Conservation (phyloP, 2,329 filamentous ascomycete species). For the Colletotrichum coccodes region DNA sequence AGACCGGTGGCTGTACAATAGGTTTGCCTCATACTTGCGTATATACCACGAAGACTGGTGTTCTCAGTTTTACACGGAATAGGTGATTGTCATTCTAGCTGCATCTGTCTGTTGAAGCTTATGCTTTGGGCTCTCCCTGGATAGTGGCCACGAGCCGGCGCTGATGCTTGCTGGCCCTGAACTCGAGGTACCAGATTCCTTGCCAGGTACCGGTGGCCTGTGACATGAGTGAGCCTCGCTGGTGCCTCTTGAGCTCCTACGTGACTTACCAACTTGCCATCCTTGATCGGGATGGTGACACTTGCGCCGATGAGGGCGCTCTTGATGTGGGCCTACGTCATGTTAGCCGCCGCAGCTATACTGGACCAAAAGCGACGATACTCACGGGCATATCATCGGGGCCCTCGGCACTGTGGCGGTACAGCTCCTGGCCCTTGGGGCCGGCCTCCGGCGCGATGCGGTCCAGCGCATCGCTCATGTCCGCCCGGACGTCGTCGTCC, state of each 20-base stretch:
- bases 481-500: conserved; percentile 83
- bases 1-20: conserved; percentile 28
- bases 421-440: conserved; percentile 76
- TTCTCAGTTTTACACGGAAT: neutral
- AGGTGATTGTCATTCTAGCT: neutral
- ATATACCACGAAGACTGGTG: conserved; percentile 7
- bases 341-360: neutral
- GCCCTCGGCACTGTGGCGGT: conserved; percentile 89
- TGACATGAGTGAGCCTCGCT: neutral
- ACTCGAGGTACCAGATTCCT: conserved; percentile 95
- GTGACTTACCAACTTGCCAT: conserved; percentile 77
- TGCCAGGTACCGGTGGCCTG: conserved; percentile 79
- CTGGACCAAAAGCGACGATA: conserved; percentile 16
- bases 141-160: conserved; percentile 92
- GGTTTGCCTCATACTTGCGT: conserved; percentile 15
- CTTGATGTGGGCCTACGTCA: conserved; percentile 86
- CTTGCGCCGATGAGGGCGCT: conserved; percentile 88
- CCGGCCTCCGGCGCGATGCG: conserved; percentile 85
- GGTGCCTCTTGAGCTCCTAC: neutral
- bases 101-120: neutral
- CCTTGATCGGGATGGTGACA: conserved; percentile 88
- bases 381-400: conserved; percentile 90
- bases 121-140: conserved; percentile 78
- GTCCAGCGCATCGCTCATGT: conserved; percentile 96
- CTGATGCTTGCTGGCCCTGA: conserved; percentile 79